phyloP scores from a whole-genome alignment of 208 protist genomes.

The Acanthamoeba divionensis region DNA sequence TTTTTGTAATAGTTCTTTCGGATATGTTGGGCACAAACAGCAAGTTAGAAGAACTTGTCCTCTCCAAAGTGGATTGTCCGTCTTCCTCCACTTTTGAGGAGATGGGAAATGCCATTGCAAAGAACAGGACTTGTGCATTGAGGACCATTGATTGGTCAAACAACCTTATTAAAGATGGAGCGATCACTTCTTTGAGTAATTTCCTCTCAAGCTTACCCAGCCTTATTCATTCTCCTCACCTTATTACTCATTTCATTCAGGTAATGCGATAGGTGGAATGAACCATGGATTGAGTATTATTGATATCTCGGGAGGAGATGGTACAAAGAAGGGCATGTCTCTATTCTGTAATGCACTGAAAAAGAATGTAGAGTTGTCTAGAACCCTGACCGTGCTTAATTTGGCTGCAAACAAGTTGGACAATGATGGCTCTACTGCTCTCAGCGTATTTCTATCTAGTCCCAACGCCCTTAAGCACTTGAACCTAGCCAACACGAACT shows the following conservation, averaged over 20 bases:
- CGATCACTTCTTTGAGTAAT: not conserved
- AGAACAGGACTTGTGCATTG: slow-evolving; percentile 18
- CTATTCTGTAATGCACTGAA: slow-evolving; percentile 59
- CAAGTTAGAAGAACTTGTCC: slow-evolving; percentile 43
- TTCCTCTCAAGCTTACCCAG: not conserved
- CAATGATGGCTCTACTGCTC: slow-evolving; percentile 60
- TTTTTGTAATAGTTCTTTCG: not conserved
- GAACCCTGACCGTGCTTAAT: slow-evolving; percentile 62
- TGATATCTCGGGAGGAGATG: not conserved
- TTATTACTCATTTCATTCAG: not conserved
- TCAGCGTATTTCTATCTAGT: slow-evolving; percentile 56
- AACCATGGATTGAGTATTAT: not conserved
- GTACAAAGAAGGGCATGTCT: slow-evolving; percentile 33
- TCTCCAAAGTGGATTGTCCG: not conserved
- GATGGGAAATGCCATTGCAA: slow-evolving; percentile 6
- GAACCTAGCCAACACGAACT: slow-evolving; percentile 49
- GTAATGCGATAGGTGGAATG: not conserved
- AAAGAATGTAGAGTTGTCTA: slow-evolving; percentile 67
- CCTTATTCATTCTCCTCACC: not conserved
- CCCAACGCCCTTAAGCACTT: slow-evolving; percentile 57
- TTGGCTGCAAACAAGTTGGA: slow-evolving; percentile 68
- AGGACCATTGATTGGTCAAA: slow-evolving; percentile 46
- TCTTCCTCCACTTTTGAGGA: slow-evolving; percentile 44
- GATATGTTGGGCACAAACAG: slow-evolving; percentile 29
- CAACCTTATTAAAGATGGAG: not conserved